Evolutionary conservation across 805 yeast genomes (phyloP), one percentile per base, ranked within the genome.

Genomic region (Saccharomycopsis javanensis): DNA sequence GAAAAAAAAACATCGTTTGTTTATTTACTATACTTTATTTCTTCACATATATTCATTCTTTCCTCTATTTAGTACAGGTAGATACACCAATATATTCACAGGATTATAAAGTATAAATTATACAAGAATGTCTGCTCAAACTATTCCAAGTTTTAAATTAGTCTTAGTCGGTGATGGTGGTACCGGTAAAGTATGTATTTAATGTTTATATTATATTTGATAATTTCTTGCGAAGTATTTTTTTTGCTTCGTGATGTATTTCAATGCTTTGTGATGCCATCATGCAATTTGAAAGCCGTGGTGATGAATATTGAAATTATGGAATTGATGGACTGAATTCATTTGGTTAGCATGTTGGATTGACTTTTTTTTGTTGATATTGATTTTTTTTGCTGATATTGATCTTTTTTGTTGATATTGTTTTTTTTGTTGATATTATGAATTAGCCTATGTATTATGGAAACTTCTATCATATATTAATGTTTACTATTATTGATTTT

Each of bases 151-250:
- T 65, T 94, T 94, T 78, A 94, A 94, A 81, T 84, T 94, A 75
- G 99, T 94, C 69, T 85, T 94, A 71, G 99, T 94, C 77, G 99
- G 99, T 74, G 99, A 94, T 73, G 99, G 99, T 82, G 99, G 99
- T 84, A 94, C 99, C 76, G 99, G 99, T 79, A 94, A 94, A 77
- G 84, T 79, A 68, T 64, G 82, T 77, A 18, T 45, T 13, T 11
- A 38, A 23, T 15, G 20, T 16, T 3, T n/a, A n/a, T n/a, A n/a
- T n/a, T n/a, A n/a, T 20, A 20, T 27, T 42, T 8, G 48, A 45
- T 30, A 42, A n/a, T 54, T 13, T 13, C n/a, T 35, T 31, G 7
- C 15, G 20, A 15, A n/a, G 31, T 13, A 13, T 3, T 27, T 30
- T 27, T 46, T 25, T n/a, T 27, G 51, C 16, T 27, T 46, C 25